Evolutionary conservation across 352 stramenopile genomes (phyloP), one percentile per base, ranked within the genome.

Genomic region (Elongisporangium senticosum): DNA sequence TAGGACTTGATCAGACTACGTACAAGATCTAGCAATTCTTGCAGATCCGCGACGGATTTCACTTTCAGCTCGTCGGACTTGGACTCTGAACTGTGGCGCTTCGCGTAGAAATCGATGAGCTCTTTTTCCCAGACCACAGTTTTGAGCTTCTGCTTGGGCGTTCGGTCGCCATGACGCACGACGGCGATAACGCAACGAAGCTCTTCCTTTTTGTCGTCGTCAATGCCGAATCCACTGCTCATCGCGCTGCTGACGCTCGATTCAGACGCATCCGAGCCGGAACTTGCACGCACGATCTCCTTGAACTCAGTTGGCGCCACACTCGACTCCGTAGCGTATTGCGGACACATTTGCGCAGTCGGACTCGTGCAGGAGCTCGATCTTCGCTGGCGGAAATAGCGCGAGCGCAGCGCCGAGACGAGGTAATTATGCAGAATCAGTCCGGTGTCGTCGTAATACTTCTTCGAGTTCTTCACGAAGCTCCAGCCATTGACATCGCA

Each of bases 401-500:
- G 75, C 39, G 81, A 90, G 13, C 81, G 81, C 62, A 95, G 63
- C 33, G 83, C 83, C 28, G 81, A 92, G 20, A 93, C 82, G 24
- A 95, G 75, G 59, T 93, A 93, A 72, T 95, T 95, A 69, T 93
- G 83, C 61, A 99, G 79, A 56, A 99, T 96, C 53, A 98, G 79
- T 2, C 94, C 94, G 65, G 94, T 98, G 74, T 99, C 97, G 69
- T 99, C 96, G 65, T 99, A 99, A 75, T 99, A 99, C 83, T 99
- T 99, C 51, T 97, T 91, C 37, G 86, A 95, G 65, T 92, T 95
- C 64, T 95, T 99, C 19, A 99, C 98, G 72, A 99, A 99, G 67
- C 91, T 98, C 92, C 96, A 99, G 20, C 98, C 98, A 74, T 99
- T 99, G 20, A 99, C 98, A 77, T 99, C 98, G 79, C 97, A 99